phyloP scores from a whole-genome alignment of 148 eudicot species.

The Heliosperma pusillum region DNA sequence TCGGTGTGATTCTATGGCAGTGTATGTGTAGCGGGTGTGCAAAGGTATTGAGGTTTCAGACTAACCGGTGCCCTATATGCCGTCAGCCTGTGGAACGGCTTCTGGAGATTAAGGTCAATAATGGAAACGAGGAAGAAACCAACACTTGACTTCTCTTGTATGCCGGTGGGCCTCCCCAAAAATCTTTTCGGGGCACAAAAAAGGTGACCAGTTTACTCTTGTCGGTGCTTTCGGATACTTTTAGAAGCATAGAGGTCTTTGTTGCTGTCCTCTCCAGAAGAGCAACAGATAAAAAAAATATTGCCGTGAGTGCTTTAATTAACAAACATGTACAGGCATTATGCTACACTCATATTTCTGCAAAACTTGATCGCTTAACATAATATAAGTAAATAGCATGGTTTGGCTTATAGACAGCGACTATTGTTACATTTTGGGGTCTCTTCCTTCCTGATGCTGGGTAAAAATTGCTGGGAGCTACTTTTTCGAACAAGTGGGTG shows the following conservation, averaged over 20 bases:
- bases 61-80: constrained; percentile 96
- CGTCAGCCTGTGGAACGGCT: constrained; percentile 96
- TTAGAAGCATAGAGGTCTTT: constrained; percentile 13
- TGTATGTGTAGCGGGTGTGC: constrained; percentile 99
- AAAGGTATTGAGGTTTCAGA: constrained; percentile 86
- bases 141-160: constrained; percentile 10
- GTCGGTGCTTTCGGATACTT: constrained; percentile 12
- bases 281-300: not conserved
- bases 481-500: not conserved
- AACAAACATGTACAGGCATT: constrained; percentile 12
- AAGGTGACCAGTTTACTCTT: not conserved
- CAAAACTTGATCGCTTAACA: not conserved
- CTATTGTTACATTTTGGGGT: too few relatives aligned
- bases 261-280: constrained; percentile 18
- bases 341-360: not conserved
- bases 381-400: constrained; percentile 24
- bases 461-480: too few relatives aligned
- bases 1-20: constrained; percentile 41
- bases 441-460: not conserved
- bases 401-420: not conserved
- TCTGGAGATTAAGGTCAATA: constrained; percentile 85
- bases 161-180: not conserved
- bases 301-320: constrained; percentile 14
- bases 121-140: constrained; percentile 30
- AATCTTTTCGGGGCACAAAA: not conserved